phyloP scores from a whole-genome alignment of 2,329 filamentous ascomycete species.

The Parafenestella ontariensis region DNA sequence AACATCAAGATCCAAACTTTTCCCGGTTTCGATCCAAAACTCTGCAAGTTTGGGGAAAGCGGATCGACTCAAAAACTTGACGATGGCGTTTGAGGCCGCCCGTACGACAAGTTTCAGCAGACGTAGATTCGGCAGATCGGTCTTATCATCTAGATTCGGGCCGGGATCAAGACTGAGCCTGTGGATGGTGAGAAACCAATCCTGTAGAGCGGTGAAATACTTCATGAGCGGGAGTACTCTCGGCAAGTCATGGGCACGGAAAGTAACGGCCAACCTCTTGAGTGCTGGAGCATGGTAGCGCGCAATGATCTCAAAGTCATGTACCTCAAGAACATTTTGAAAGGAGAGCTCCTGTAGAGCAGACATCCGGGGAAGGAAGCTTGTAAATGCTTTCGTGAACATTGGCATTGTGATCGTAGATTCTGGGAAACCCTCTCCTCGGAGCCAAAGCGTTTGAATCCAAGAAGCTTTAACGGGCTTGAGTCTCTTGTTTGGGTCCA shows the following conservation, averaged over 20 bases:
- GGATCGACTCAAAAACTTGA: neutral
- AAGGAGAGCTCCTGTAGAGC: neutral
- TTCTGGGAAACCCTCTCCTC: too few relatives aligned
- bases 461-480: neutral
- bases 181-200: neutral
- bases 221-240: neutral
- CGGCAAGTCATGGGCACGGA: neutral
- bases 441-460: slow-evolving; percentile 2
- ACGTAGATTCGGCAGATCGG: neutral
- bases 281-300: neutral
- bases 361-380: neutral
- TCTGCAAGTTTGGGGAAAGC: neutral
- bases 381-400: neutral
- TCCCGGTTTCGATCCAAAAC: neutral
- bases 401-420: neutral
- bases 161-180: too few relatives aligned
- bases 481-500: neutral
- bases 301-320: neutral
- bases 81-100: neutral
- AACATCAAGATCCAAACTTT: neutral
- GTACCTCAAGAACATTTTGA: neutral
- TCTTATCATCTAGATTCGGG: too few relatives aligned
- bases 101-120: neutral
- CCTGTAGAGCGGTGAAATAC: neutral
- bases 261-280: neutral